Evolutionary conservation across 352 stramenopile species (phyloP).

Genomic region (Blastocystis sp.): DNA sequence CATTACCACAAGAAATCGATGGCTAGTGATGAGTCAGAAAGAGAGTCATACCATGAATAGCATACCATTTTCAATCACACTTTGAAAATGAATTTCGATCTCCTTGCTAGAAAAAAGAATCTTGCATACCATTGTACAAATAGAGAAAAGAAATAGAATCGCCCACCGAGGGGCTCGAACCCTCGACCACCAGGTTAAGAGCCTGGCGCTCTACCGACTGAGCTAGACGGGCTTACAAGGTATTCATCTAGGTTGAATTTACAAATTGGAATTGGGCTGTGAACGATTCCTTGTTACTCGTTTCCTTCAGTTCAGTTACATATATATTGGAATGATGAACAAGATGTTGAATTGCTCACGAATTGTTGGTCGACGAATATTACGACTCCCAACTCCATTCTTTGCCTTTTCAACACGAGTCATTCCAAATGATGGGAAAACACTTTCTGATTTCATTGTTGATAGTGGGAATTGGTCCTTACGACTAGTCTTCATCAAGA

Average conservation of each 20-base stretch:
- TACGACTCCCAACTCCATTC: neutral
- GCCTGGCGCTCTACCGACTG: slow-evolving; percentile 15
- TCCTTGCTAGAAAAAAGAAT: neutral
- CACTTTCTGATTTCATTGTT: slow-evolving; percentile 14
- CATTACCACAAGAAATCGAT: slow-evolving; percentile 45
- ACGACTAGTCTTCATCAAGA: neutral
- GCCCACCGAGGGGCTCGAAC: slow-evolving; percentile 16
- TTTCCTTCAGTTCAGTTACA: neutral
- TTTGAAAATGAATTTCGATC: neutral
- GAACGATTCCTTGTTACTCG: neutral
- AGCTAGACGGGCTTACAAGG: slow-evolving; percentile 4
- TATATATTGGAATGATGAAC: neutral
- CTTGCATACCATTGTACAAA: neutral
- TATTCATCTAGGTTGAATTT: neutral
- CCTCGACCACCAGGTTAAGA: slow-evolving; percentile 10
- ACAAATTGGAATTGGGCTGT: neutral
- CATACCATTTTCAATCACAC: neutral
- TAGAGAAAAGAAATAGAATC: neutral
- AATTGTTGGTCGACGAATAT: neutral
- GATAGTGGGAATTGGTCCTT: neutral
- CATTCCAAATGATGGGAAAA: slow-evolving; percentile 32
- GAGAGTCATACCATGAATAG: neutral
- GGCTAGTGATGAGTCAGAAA: neutral
- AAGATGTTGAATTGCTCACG: neutral
- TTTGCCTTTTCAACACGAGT: neutral